Evolutionary conservation across 441 rosid genomes (phyloP).

Genomic region (Isatis lusitanica): DNA sequence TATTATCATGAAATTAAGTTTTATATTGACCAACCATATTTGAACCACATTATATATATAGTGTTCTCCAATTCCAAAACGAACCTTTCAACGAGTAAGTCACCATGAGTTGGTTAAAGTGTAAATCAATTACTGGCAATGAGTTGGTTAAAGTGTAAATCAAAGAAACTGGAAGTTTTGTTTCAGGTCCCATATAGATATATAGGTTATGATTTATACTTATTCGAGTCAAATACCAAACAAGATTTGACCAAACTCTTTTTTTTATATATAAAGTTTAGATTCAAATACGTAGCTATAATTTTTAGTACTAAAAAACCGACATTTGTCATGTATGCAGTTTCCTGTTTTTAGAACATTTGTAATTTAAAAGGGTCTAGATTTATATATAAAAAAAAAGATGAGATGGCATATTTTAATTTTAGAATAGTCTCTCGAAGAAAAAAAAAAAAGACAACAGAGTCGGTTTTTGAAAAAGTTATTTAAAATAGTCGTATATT

Average conservation of each 20-base stretch:
- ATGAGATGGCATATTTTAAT: no score
- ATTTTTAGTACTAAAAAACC: not conserved
- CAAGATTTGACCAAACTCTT: not conserved
- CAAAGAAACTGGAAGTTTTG: not conserved
- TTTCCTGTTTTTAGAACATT: not conserved
- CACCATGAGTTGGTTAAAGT: not conserved
- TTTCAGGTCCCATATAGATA: not conserved
- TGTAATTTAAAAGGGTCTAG: no score
- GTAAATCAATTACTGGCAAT: not conserved
- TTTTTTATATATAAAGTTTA: not conserved
- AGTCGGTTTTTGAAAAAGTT: no score
- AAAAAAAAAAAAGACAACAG: no score
- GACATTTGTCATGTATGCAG: not conserved
- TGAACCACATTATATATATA: not conserved
- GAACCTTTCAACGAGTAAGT: not conserved
- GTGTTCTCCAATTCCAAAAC: not conserved
- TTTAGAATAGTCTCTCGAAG: no score
- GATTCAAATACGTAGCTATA: not conserved
- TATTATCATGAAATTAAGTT: not conserved
- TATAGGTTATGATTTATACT: not conserved
- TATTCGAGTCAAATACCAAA: conserved; percentile 1
- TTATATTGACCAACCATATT: not conserved
- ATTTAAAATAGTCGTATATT: no score
- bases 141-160: not conserved
- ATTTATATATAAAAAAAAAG: no score